phyloP scores from a whole-genome alignment of 176 grass and related monocot species.

The Musa troglodytarum region DNA sequence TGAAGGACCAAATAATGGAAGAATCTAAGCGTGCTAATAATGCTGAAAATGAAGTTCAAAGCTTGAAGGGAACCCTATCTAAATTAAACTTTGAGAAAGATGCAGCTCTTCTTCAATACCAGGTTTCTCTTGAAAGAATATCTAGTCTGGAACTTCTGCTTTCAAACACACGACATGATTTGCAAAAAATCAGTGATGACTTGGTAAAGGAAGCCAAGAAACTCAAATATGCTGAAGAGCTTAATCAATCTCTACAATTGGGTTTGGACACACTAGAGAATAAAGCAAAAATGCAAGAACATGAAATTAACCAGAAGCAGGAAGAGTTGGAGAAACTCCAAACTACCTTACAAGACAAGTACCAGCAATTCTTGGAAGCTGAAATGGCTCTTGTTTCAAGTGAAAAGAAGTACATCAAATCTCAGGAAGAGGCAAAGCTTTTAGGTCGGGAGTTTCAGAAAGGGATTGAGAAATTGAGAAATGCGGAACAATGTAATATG shows the following conservation, averaged over 20 bases:
- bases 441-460: constrained; percentile 40
- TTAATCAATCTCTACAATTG: constrained; percentile 2
- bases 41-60: constrained; percentile 24
- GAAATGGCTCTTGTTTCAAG: constrained; percentile 45
- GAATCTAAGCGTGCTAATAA: constrained; percentile 17
- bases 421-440: constrained; percentile 41
- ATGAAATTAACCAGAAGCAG: constrained; percentile 16
- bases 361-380: constrained; percentile 38
- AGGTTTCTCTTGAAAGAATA: constrained; percentile 23
- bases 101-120: constrained; percentile 11
- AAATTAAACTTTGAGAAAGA: constrained; percentile 12
- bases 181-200: constrained; percentile 60
- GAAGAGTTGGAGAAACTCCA: constrained; percentile 8
- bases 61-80: constrained; percentile 16
- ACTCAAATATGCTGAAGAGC: constrained; percentile 1
- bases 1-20: constrained; percentile 35
- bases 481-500: constrained; percentile 32
- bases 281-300: constrained; percentile 5
- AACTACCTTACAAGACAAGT: constrained; percentile 26
- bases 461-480: constrained; percentile 36
- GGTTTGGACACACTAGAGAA: constrained; percentile 10
- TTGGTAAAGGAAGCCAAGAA: constrained; percentile 30
- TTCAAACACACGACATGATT: constrained; percentile 30
- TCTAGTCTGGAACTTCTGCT: constrained; percentile 9
- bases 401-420: constrained; percentile 29